Conservation (phyloP, 768 basidiomycete species). For the Trametes cingulata region DNA sequence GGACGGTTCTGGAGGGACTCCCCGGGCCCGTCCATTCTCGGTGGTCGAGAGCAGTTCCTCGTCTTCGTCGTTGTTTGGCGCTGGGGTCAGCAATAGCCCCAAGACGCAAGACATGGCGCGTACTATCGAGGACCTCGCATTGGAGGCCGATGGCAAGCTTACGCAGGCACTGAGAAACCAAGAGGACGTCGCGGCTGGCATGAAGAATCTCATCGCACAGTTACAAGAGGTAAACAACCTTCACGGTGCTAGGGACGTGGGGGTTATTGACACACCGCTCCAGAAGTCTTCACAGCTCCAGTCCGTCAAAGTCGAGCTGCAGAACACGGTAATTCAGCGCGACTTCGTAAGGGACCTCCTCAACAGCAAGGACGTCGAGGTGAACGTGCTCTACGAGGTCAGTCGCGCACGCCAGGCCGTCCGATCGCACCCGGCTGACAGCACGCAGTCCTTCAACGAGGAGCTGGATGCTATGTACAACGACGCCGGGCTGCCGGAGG, state of each 20-base stretch:
- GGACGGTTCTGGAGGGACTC: constrained; percentile 48
- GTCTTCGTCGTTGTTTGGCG: constrained; percentile 21
- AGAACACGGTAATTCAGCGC: constrained; percentile 69
- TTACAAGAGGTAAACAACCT: constrained; percentile 56
- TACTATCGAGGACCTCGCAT: constrained; percentile 53
- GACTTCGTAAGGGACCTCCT: constrained; percentile 79
- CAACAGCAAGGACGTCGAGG: constrained; percentile 77
- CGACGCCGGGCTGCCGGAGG: constrained; percentile 77
- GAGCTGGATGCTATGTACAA: constrained; percentile 91
- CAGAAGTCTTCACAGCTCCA: constrained; percentile 61
- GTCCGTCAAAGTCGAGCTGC: constrained; percentile 53
- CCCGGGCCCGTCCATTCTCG: constrained; percentile 48
- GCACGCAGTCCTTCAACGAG: constrained; percentile 83
- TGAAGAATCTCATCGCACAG: constrained; percentile 50
- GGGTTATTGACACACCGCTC: neutral
- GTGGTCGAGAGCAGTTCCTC: constrained; percentile 29
- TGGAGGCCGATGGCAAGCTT: constrained; percentile 61
- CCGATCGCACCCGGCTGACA: constrained; percentile 1
- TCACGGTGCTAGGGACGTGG: neutral
- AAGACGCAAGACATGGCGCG: constrained; percentile 39
- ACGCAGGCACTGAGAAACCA: constrained; percentile 52
- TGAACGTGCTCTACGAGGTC: constrained; percentile 93
- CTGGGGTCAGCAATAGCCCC: constrained; percentile 36
- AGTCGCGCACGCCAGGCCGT: constrained; percentile 22
- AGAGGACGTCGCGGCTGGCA: constrained; percentile 51